Percentiles rank a stretch among this genome's conserved stretches.
These are phyloP conservation scores for Salix arbutifolia DNA, from an alignment of 345 rosid species.

Conservation along the genomic window DNA sequence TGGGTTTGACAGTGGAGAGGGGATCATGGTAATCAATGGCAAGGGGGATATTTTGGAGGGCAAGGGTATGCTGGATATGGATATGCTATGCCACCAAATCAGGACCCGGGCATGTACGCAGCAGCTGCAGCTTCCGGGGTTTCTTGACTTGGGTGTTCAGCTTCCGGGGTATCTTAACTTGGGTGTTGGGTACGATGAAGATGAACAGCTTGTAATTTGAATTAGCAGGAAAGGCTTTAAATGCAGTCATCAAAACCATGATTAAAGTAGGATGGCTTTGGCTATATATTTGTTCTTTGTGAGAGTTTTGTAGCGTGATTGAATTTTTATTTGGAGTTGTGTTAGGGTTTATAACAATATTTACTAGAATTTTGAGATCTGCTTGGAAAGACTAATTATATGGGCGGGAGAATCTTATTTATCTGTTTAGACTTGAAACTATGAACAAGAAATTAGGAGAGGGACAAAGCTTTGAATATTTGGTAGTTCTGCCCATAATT, in stretches of 20 bases:
- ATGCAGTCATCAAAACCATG: conserved; percentile 10
- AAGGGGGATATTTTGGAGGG: conserved; percentile 63
- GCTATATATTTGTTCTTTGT: conserved; percentile 21
- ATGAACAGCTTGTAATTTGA: conserved; percentile 15
- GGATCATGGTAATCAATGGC: conserved; percentile 65
- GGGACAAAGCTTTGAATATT: conserved; percentile 4
- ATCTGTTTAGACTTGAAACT: conserved; percentile 1
- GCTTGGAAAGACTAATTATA: conserved; percentile 15
- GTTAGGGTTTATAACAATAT: conserved; percentile 22
- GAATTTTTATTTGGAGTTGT: conserved; percentile 22
- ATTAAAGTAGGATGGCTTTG: conserved; percentile 22
- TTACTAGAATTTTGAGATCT: conserved; percentile 13
- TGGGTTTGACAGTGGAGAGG: conserved; percentile 64
- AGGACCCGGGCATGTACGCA: conserved; percentile 48
- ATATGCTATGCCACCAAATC: conserved; percentile 40
- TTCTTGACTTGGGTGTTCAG: conserved; percentile 41
- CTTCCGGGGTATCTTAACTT: conserved; percentile 61
- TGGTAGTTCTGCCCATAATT: background rate
- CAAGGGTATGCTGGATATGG: conserved; percentile 62
- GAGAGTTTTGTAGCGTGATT: conserved; percentile 45
- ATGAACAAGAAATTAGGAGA: conserved; percentile 3
- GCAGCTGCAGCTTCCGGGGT: conserved; percentile 68
- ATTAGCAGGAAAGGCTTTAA: conserved; percentile 7
- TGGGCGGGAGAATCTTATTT: conserved; percentile 13
- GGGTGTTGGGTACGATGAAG: background rate